A percentile compares a stretch with the other conserved stretches of the same genome.
Conservation (phyloP, 192 early-diverging fungal species). For the Gaertneriomyces semiglobifer region DNA sequence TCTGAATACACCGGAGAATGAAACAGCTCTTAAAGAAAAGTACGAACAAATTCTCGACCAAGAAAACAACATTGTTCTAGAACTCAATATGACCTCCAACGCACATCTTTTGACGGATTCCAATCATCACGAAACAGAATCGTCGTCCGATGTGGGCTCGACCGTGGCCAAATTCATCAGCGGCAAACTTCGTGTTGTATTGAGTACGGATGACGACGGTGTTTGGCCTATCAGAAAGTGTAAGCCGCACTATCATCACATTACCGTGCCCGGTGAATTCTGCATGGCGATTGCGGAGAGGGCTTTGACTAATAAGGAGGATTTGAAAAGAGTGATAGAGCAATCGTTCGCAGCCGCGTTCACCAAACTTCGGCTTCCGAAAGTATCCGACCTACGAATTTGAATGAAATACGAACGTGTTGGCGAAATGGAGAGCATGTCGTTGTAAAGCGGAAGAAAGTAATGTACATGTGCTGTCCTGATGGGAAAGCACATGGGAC, state of each 20-base stretch:
- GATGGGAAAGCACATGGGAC: too few species aligned
- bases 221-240: background rate
- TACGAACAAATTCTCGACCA: background rate
- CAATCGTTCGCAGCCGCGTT: too few species aligned
- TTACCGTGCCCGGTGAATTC: background rate
- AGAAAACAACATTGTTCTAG: background rate
- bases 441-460: too few species aligned
- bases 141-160: background rate
- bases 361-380: too few species aligned
- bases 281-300: background rate
- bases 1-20: background rate
- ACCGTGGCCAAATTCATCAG: background rate
- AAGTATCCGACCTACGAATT: too few species aligned
- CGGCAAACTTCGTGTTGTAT: background rate
- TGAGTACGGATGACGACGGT: background rate
- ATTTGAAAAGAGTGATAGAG: too few species aligned
- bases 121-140: background rate
- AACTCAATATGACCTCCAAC: conserved; percentile 3
- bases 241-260: background rate
- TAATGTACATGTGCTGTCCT: too few species aligned
- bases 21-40: too few species aligned
- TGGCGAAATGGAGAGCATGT: too few species aligned
- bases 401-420: too few species aligned
- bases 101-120: background rate
- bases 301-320: too few species aligned